Evolutionary conservation across 2,329 filamentous ascomycete species (phyloP).

Genomic region (Cryphonectria carpinicola): DNA sequence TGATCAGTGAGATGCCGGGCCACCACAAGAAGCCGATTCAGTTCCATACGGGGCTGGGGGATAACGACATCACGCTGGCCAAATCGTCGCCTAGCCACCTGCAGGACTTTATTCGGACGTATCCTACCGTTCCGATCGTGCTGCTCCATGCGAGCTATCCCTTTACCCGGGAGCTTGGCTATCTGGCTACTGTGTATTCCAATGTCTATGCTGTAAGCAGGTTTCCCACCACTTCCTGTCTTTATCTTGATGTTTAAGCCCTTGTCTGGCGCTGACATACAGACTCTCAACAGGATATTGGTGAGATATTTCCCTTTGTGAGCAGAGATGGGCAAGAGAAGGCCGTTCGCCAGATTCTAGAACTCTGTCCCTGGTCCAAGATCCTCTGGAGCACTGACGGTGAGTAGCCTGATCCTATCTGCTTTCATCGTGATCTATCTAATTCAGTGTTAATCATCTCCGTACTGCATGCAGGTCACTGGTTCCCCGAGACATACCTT

Average conservation of each 20-base stretch:
- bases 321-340: constrained; percentile 76
- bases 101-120: constrained; percentile 72
- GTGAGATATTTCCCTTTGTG: constrained; percentile 79
- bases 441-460: neutral
- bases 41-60: constrained; percentile 82
- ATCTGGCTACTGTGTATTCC: constrained; percentile 74
- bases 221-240: too few species aligned
- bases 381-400: constrained; percentile 81
- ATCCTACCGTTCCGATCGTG: constrained; percentile 72
- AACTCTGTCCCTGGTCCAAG: constrained; percentile 75
- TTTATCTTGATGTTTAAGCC: neutral
- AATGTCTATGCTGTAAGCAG: constrained; percentile 68
- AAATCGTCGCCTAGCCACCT: constrained; percentile 76
- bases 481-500: constrained; percentile 77
- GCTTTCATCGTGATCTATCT: neutral
- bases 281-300: constrained; percentile 60
- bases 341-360: constrained; percentile 72
- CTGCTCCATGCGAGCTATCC: constrained; percentile 82
- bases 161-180: constrained; percentile 77
- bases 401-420: neutral
- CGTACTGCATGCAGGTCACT: constrained; percentile 50
- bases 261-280: neutral
- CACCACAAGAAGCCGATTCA: constrained; percentile 72
- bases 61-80: constrained; percentile 74
- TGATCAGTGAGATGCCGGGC: constrained; percentile 53